Conservation (phyloP, 2,329 filamentous ascomycete genomes). For the Lecanicillium sp. region DNA sequence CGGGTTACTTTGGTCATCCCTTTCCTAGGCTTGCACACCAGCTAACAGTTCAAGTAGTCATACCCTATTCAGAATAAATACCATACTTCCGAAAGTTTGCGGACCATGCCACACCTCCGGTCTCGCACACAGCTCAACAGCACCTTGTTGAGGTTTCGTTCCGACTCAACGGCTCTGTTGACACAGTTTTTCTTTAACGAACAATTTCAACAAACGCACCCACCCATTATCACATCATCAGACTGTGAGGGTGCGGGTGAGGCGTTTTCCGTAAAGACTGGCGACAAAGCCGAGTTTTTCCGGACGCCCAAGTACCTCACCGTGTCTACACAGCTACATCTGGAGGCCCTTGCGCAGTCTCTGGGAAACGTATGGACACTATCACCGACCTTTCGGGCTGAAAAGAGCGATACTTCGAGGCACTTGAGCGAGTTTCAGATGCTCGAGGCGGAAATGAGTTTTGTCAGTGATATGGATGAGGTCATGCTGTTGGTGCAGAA, state of each 20-base stretch:
- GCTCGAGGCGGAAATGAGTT: slow-evolving; percentile 86
- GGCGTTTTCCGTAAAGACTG: slow-evolving; percentile 65
- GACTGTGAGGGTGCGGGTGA: slow-evolving; percentile 96
- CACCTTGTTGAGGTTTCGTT: slow-evolving; percentile 72
- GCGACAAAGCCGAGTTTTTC: slow-evolving; percentile 56
- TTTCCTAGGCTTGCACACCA: slow-evolving; percentile 3
- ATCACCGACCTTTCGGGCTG: slow-evolving; percentile 88
- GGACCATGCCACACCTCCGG: slow-evolving; percentile 80
- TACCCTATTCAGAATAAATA: slow-evolving; percentile 97
- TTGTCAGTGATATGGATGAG: slow-evolving; percentile 58
- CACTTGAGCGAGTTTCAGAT: slow-evolving; percentile 98
- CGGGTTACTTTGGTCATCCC: slow-evolving; percentile 21
- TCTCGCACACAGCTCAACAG: slow-evolving; percentile 74
- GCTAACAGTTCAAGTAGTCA: slow-evolving; percentile 42
- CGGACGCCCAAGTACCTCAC: slow-evolving; percentile 85
- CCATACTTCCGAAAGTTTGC: slow-evolving; percentile 80
- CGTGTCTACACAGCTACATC: slow-evolving; percentile 87
- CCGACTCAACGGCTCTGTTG: slow-evolving; percentile 64
- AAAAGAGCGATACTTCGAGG: slow-evolving; percentile 84
- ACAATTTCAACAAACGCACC: slow-evolving; percentile 75
- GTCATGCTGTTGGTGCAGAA: slow-evolving; percentile 77
- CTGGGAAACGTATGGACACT: slow-evolving; percentile 89
- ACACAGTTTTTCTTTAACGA: slow-evolving; percentile 66
- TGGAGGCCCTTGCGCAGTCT: slow-evolving; percentile 84
- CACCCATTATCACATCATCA: slow-evolving; percentile 90